Evolutionary conservation across 805 yeast genomes (phyloP), one percentile per base, ranked within the genome.

Genomic region (Myxozyma geophila): DNA sequence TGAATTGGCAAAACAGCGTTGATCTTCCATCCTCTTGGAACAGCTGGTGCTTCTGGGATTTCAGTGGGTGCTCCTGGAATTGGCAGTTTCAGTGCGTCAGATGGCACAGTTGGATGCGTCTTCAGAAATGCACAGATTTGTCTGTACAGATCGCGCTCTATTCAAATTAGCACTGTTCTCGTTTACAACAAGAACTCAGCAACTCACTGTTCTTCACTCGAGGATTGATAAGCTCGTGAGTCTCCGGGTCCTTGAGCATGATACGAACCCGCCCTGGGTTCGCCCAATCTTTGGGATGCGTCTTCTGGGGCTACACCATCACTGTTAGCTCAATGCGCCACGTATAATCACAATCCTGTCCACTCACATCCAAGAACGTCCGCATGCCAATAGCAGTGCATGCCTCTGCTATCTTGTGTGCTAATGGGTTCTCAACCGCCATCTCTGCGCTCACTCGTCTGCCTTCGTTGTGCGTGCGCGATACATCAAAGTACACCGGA

Each of bases 261-360:
- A 92, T 88, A 69, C 96, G 84, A 41, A 95, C 92, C 72, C 98
- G 83, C n/a, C 99, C 99, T 4, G 98, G 96, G 73, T 93, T 93
- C 69, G 98, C 96, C 83, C 88, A 95, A 77, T 93, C 98, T 75
- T 92, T 96, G 12, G 98, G 98, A 77, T 93, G 99, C 0, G 88
- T 76, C 78, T 92, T 95, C 64, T 88, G 90, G 65, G 93, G 86
- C 76, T 90, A 39, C 19, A 28, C 10, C 87, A 71, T 67, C 36
- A 78, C 15, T 7, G 33, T 35, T 9, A 61, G 41, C 19, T n/a
- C 50, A 47, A 46, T 13, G 12, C 21, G 40, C 21, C 47, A 21
- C 13, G 2, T 28, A 28, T 28, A 28, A 28, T 5, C 28, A 28
- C 28, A 15, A 23, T 8, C 15, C 3, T 8, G 13, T 4, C 52